Percentiles rank a stretch among this genome's conserved stretches.
phyloP scores from a whole-genome alignment of 2,329 filamentous ascomycete genomes.

The Aspergillus bombycis region DNA sequence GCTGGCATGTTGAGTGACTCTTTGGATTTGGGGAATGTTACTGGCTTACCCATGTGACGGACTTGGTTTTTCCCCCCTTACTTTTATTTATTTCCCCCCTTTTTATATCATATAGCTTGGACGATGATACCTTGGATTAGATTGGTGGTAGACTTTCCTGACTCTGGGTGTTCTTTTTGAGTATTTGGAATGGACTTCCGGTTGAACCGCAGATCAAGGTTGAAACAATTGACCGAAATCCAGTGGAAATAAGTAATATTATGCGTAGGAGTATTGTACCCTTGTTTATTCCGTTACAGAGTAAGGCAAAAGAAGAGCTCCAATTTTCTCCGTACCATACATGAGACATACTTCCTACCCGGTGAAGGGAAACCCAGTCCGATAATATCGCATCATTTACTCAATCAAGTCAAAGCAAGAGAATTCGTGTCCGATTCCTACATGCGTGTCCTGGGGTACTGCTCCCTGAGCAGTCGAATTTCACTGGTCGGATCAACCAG shows the following conservation, averaged over 20 bases:
- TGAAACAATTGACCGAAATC: background rate
- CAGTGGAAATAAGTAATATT: background rate
- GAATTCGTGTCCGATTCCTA: conserved; percentile 6
- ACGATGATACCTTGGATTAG: conserved; percentile 3
- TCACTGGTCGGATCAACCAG: conserved; percentile 20
- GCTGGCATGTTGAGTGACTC: background rate
- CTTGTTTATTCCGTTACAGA: background rate
- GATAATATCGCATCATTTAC: conserved; percentile 25
- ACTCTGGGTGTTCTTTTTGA: background rate
- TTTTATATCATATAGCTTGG: background rate
- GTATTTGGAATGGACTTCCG: background rate
- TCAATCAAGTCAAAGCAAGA: conserved; percentile 17
- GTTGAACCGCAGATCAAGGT: background rate
- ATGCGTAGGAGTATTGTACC: background rate
- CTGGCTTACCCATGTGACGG: background rate
- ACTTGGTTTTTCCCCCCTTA: background rate
- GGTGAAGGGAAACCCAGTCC: conserved; percentile 21
- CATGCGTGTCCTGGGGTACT: conserved; percentile 8
- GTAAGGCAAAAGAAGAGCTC: conserved; percentile 17
- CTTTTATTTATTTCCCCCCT: background rate
- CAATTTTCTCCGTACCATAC: conserved; percentile 35
- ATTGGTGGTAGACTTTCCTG: background rate
- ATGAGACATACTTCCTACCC: conserved; percentile 24
- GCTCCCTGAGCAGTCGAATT: conserved; percentile 16
- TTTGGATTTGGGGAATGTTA: background rate